Evolutionary conservation across 768 basidiomycete genomes (phyloP).

Genomic region (Filobasidium wieringae): DNA sequence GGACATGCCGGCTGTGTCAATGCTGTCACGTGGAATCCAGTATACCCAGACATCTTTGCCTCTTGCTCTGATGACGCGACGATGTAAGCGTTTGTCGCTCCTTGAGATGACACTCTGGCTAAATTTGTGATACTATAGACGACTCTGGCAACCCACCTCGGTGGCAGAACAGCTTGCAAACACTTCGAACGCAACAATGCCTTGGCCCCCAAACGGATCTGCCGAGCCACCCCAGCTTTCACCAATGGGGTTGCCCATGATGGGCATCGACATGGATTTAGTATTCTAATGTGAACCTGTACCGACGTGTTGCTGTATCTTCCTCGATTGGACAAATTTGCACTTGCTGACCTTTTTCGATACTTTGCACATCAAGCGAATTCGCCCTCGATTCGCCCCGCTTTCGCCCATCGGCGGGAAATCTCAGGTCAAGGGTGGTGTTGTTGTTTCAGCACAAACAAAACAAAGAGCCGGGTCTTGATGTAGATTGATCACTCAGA

Average conservation of each 20-base stretch:
- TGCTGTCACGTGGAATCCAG: conserved; percentile 90
- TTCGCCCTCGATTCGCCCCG: too few relatives aligned
- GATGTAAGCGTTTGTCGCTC: conserved; percentile 42
- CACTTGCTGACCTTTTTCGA: too few relatives aligned
- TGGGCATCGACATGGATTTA: neutral
- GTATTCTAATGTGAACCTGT: neutral
- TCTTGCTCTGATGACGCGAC: conserved; percentile 88
- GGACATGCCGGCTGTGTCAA: conserved; percentile 88
- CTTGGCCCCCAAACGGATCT: neutral
- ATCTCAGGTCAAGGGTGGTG: too few relatives aligned
- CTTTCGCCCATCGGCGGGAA: too few relatives aligned
- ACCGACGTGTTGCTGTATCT: neutral
- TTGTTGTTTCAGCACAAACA: too few relatives aligned
- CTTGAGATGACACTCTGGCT: neutral
- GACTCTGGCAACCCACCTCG: conserved; percentile 33
- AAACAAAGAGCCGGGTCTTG: too few relatives aligned
- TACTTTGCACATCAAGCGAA: too few relatives aligned
- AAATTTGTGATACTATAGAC: conserved; percentile 15
- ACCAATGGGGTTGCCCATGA: neutral
- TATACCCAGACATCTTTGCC: conserved; percentile 81
- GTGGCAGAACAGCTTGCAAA: neutral
- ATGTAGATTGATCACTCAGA: too few relatives aligned
- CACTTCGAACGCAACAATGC: neutral
- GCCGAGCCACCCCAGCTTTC: neutral
- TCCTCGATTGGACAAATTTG: too few relatives aligned